A percentile compares a stretch with the other conserved stretches of the same genome.
These are phyloP conservation scores for Agaricus blazei DNA, from an alignment of 768 basidiomycete genomes.

Conservation along the genomic window DNA sequence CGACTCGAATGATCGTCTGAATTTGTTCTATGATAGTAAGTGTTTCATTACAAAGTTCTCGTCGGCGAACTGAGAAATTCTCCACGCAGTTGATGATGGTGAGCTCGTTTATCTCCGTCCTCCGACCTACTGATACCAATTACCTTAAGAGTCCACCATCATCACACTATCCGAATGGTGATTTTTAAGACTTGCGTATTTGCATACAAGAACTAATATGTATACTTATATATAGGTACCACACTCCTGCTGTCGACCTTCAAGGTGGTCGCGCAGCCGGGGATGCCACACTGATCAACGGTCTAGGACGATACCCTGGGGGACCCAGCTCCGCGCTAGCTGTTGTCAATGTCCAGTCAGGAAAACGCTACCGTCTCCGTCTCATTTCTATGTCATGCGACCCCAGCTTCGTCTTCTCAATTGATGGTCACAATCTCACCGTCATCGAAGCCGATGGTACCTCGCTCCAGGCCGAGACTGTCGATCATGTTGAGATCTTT, in stretches of 20 bases:
- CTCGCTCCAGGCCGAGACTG: conserved; percentile 20
- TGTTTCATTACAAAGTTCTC: not conserved
- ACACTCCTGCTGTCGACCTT: conserved; percentile 12
- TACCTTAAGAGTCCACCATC: conserved; percentile 26
- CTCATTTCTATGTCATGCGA: conserved; percentile 43
- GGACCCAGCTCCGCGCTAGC: conserved; percentile 26
- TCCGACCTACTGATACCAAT: conserved; percentile 19
- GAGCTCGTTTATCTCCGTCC: conserved; percentile 14
- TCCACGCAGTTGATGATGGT: conserved; percentile 30
- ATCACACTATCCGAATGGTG: conserved; percentile 38
- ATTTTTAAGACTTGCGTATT: not conserved
- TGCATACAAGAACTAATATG: not conserved
- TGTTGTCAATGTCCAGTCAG: conserved; percentile 27
- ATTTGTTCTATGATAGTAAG: conserved; percentile 12
- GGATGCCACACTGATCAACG: conserved; percentile 32
- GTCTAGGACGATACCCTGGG: conserved; percentile 28
- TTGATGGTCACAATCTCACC: conserved; percentile 30
- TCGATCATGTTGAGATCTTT: conserved; percentile 36
- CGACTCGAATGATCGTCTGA: conserved; percentile 20
- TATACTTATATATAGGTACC: conserved; percentile 16
- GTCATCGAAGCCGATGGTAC: conserved; percentile 39
- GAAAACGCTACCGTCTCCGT: conserved; percentile 40
- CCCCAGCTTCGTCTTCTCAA: conserved; percentile 31
- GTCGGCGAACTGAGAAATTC: not conserved
- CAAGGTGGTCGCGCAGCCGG: conserved; percentile 19